Base-by-base conservation (phyloP, 2,329 filamentous ascomycete species). In the Thielaviopsis populi region DNA sequence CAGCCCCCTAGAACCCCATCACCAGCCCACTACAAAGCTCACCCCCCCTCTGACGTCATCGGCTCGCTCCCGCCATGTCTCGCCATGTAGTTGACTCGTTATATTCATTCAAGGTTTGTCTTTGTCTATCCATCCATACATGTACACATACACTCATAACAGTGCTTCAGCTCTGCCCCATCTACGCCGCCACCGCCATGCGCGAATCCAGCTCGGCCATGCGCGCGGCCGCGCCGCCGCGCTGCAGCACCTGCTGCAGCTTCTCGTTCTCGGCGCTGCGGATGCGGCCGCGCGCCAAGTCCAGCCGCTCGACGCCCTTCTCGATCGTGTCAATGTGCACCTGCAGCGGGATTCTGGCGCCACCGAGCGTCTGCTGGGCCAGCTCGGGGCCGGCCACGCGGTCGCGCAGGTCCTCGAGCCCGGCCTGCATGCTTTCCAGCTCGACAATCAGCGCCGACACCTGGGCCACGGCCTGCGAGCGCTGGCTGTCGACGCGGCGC, bases 271-370 rank as follows among this genome's bases (percentile, higher is more conserved):
- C 84, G 17, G 82, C 73, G 37, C 76, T 78, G 63, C 81, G 76
- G 19, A 83, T 80, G 66, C 82, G 80, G 50, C 80, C 78, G 66
- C 87, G 78, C 58, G 85, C 83, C 24, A 75, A 74, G 71, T 89
- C 84, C 66, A 94, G 74, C 67, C 89, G 78, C 72, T 91, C 86
- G 1, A 91, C 83, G 0, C 87, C 86, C 59, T 83, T 76, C 65
- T 87, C 79, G 67, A 94, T 90, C 64, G 83, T 85, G 68, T 89
- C 84, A 48, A 94, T 84, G 70, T 94, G 88, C 50, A 89, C 84
- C 61, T 80, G 80, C 3, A 94, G 75, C 2, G 88, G 87, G 10
- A 89, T 77, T 3, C 37, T 37, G 5, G 54, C 30, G 33, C 77
- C 75, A 2, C 54, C 54, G 15, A 40, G n/a, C 7, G 75, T 75